Percentiles rank a stretch among this genome's conserved stretches.
Conservation (phyloP, 306 rosid species). For the Sophora flavescens region DNA sequence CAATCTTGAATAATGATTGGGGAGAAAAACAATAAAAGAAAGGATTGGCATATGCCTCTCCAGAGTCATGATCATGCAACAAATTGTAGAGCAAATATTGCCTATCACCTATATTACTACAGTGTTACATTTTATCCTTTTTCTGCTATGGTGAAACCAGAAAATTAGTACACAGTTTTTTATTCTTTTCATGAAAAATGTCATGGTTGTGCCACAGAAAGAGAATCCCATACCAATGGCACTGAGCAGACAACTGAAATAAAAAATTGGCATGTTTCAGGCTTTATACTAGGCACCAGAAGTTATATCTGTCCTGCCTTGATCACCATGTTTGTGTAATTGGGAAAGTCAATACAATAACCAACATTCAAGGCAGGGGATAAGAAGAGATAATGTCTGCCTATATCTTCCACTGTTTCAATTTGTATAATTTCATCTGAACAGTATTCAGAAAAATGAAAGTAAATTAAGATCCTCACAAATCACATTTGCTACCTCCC, state of each 20-base stretch:
- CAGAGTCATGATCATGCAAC: too few species aligned
- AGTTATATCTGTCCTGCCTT: neutral
- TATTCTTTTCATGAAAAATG: slow-evolving; percentile 12
- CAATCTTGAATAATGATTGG: too few species aligned
- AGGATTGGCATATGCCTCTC: too few species aligned
- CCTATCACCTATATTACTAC: too few species aligned
- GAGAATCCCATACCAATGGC: slow-evolving; percentile 3
- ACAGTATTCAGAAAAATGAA: slow-evolving; percentile 48
- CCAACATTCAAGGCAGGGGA: slow-evolving; percentile 36
- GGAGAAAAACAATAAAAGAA: too few species aligned
- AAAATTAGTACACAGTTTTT: neutral
- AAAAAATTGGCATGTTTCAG: neutral
- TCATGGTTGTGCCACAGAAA: neutral
- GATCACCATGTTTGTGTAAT: neutral
- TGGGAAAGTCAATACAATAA: slow-evolving; percentile 17
- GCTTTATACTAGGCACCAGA: neutral
- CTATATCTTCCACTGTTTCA: slow-evolving; percentile 42
- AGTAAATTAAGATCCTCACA: slow-evolving; percentile 28
- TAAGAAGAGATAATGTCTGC: slow-evolving; percentile 28
- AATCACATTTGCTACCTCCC: slow-evolving; percentile 43
- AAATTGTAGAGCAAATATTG: too few species aligned
- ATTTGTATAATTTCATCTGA: slow-evolving; percentile 55
- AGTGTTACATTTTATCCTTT: neutral
- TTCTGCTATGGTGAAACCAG: neutral
- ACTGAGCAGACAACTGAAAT: slow-evolving; percentile 5